Conservation (phyloP, 1,139 yeast genomes). For the Yamadazyma diddensiae region DNA sequence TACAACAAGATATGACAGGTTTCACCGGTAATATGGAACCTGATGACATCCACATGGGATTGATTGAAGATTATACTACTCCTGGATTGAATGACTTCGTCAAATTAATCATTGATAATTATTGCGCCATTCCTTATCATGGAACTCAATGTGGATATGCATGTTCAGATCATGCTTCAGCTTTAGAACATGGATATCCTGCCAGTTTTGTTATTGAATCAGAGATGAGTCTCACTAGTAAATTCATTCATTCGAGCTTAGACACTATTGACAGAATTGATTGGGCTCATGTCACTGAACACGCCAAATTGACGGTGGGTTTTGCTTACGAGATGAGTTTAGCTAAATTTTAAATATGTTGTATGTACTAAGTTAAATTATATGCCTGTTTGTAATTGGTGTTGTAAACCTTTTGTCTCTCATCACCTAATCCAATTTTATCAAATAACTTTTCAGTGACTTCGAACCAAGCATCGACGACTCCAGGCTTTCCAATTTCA, state of each 20-base stretch:
- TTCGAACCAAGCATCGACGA: constrained; percentile 15
- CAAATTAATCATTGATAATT: constrained; percentile 55
- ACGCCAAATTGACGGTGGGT: constrained; percentile 50
- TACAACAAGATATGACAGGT: constrained; percentile 97
- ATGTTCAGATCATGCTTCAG: constrained; percentile 91
- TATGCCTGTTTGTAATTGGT: constrained; percentile 13
- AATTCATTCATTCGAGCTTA: constrained; percentile 68
- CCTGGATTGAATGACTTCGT: constrained; percentile 58
- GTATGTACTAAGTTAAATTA: constrained; percentile 6
- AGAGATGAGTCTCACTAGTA: constrained; percentile 59
- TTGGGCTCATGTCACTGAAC: constrained; percentile 74
- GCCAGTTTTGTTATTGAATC: constrained; percentile 80
- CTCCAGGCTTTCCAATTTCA: constrained; percentile 14
- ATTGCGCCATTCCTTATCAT: constrained; percentile 64
- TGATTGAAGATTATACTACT: constrained; percentile 73
- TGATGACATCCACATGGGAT: constrained; percentile 67
- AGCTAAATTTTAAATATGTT: constrained; percentile 1
- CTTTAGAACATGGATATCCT: constrained; percentile 79
- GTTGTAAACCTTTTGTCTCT: constrained; percentile 12
- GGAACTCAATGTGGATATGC: constrained; percentile 89
- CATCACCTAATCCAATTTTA: constrained; percentile 9
- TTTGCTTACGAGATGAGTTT: constrained; percentile 10
- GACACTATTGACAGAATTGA: constrained; percentile 83
- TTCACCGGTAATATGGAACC: constrained; percentile 57
- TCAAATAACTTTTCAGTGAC: constrained; percentile 18